These are phyloP conservation scores for Saturnispora zaruensis DNA, from an alignment of 805 yeast species.

Conservation along the genomic window DNA sequence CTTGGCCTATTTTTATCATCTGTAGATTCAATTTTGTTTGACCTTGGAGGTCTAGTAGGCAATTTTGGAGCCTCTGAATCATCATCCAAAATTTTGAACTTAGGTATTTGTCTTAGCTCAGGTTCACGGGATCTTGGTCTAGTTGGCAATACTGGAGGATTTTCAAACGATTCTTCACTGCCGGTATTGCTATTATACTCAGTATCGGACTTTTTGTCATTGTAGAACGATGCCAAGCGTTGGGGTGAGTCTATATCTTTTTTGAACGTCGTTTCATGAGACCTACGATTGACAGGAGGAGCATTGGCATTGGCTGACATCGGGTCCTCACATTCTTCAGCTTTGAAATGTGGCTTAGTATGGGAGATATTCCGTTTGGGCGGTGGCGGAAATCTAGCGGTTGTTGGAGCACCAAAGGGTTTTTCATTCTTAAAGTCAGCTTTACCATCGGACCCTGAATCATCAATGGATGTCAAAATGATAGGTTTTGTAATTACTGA, in stretches of 20 bases:
- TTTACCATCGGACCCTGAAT: slow-evolving; percentile 5
- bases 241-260: not conserved
- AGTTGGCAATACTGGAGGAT: not conserved
- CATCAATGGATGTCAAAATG: slow-evolving; percentile 4
- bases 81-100: not conserved
- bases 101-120: not conserved
- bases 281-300: not conserved
- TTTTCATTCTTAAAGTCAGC: not conserved
- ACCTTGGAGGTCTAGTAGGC: not conserved
- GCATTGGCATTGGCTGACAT: not conserved
- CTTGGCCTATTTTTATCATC: slow-evolving; percentile 3
- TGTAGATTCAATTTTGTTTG: not conserved
- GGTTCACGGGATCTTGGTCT: slow-evolving; percentile 2
- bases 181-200: not conserved
- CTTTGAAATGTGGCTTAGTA: not conserved
- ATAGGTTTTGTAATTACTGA: slow-evolving; percentile 7
- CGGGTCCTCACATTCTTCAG: not conserved
- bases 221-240: not conserved
- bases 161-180: not conserved
- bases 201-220: not conserved
- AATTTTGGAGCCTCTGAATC: slow-evolving; percentile 1
- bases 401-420: not conserved
- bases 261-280: not conserved
- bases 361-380: slow-evolving; percentile 5
- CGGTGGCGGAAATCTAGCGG: slow-evolving; percentile 6